phyloP scores from a whole-genome alignment of 805 yeast species.

The Huiozyma sinensis region DNA sequence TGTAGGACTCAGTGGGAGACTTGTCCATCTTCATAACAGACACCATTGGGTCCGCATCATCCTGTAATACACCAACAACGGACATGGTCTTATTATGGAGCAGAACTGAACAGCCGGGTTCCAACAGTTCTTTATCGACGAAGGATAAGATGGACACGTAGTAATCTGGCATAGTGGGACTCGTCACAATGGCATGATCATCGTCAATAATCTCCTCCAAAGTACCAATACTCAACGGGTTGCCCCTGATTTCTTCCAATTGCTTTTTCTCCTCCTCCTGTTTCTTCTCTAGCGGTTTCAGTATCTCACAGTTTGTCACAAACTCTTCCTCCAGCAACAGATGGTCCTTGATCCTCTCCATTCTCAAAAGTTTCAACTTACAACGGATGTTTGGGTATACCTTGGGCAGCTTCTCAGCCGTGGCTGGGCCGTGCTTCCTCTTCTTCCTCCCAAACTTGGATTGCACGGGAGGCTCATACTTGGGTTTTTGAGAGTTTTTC shows the following conservation, averaged over 20 bases:
- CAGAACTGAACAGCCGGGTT: slow-evolving; percentile 94
- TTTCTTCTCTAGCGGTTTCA: slow-evolving; percentile 93
- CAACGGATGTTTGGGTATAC: slow-evolving; percentile 92
- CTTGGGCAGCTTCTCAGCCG: slow-evolving; percentile 69
- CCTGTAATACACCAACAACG: slow-evolving; percentile 95
- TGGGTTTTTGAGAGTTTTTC: slow-evolving; percentile 79
- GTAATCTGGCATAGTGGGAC: slow-evolving; percentile 93
- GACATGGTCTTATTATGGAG: slow-evolving; percentile 93
- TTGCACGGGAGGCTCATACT: slow-evolving; percentile 97
- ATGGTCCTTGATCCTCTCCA: slow-evolving; percentile 96
- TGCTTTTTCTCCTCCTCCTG: slow-evolving; percentile 94
- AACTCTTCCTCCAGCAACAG: slow-evolving; percentile 89
- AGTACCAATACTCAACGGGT: slow-evolving; percentile 93
- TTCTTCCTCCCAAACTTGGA: slow-evolving; percentile 87
- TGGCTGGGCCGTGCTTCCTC: slow-evolving; percentile 81
- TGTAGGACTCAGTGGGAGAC: slow-evolving; percentile 92
- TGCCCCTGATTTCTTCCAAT: slow-evolving; percentile 90
- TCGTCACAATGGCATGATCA: slow-evolving; percentile 96
- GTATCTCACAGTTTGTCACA: slow-evolving; percentile 85
- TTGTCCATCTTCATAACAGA: slow-evolving; percentile 96
- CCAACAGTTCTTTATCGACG: slow-evolving; percentile 90
- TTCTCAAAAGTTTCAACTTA: slow-evolving; percentile 76
- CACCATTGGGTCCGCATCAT: slow-evolving; percentile 96
- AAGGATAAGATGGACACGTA: slow-evolving; percentile 92
- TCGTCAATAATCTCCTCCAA: slow-evolving; percentile 96